Percentiles rank a stretch among this genome's conserved stretches.
Evolutionary conservation across 2,329 filamentous ascomycete species (phyloP).

Genomic region (Cytospora piceae): DNA sequence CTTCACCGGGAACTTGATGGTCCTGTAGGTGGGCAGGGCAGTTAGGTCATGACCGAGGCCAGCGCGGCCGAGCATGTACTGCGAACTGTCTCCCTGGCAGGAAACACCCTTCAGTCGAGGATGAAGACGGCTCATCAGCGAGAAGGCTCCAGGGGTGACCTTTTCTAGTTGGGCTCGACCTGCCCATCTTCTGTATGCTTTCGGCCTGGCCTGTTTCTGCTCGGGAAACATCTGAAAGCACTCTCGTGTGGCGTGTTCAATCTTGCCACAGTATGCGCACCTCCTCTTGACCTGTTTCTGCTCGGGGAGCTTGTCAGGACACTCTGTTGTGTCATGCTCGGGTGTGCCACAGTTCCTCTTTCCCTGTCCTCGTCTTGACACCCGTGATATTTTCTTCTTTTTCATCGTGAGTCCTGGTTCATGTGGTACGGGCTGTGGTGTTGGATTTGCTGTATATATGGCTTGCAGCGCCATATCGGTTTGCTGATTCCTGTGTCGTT

Average conservation of each 20-base stretch:
- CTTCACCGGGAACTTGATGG: background rate
- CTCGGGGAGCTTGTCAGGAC: conserved; percentile 10
- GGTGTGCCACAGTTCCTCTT: background rate
- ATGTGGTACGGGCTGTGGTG: background rate
- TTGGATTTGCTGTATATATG: background rate
- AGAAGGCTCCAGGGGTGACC: conserved; percentile 5
- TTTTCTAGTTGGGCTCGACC: background rate
- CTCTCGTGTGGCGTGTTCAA: background rate
- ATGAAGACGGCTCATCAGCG: background rate
- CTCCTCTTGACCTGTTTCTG: background rate
- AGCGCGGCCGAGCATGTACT: conserved; percentile 8
- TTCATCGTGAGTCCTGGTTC: background rate
- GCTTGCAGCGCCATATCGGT: background rate
- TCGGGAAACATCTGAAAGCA: conserved; percentile 17
- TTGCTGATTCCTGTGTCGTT: background rate
- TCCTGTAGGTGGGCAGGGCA: background rate
- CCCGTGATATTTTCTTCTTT: background rate
- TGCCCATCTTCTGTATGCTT: background rate
- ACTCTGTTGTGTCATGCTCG: background rate
- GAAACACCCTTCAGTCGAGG: conserved; percentile 2
- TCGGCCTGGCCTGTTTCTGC: conserved; percentile 4
- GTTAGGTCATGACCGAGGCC: conserved; percentile 8
- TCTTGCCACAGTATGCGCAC: conserved; percentile 7
- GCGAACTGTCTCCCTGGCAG: background rate
- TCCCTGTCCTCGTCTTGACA: background rate